Conservation (phyloP, 2,329 filamentous ascomycete species). For the Fusarium floridanum region DNA sequence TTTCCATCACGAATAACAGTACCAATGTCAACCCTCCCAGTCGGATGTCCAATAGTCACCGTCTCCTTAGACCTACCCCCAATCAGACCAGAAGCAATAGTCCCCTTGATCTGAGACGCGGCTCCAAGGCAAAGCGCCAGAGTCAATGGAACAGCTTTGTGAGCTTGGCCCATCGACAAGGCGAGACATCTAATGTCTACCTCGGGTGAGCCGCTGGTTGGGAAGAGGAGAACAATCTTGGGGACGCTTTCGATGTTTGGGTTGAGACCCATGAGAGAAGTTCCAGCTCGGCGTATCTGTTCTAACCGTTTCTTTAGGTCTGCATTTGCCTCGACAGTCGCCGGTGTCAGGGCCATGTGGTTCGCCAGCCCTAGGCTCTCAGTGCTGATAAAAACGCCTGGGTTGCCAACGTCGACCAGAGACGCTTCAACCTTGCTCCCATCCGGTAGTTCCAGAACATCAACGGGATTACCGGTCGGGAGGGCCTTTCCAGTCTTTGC, state of each 20-base stretch:
- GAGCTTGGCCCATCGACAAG: slow-evolving; percentile 68
- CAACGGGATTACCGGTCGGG: slow-evolving; percentile 66
- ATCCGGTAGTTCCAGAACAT: slow-evolving; percentile 59
- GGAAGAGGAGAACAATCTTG: slow-evolving; percentile 68
- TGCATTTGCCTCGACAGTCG: slow-evolving; percentile 62
- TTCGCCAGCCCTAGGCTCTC: slow-evolving; percentile 62
- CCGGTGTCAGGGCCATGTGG: slow-evolving; percentile 64
- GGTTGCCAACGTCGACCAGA: slow-evolving; percentile 74
- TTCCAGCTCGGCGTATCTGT: slow-evolving; percentile 67
- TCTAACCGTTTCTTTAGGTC: slow-evolving; percentile 63
- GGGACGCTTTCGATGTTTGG: slow-evolving; percentile 65
- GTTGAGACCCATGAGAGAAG: slow-evolving; percentile 71
- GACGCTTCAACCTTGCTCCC: slow-evolving; percentile 61
- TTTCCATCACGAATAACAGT: slow-evolving; percentile 55
- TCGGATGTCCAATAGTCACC: slow-evolving; percentile 61
- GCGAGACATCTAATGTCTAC: slow-evolving; percentile 61
- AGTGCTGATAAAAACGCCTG: slow-evolving; percentile 72
- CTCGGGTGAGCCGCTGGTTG: slow-evolving; percentile 45
- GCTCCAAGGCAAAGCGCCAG: slow-evolving; percentile 65
- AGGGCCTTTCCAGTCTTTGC: slow-evolving; percentile 69
- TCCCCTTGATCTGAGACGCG: slow-evolving; percentile 61
- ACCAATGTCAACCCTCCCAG: slow-evolving; percentile 61
- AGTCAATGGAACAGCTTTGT: slow-evolving; percentile 68
- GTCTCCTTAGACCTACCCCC: slow-evolving; percentile 37
- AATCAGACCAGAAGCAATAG: slow-evolving; percentile 54